phyloP scores from a whole-genome alignment of 139 green algal genomes.

The Gonium pectorale region DNA sequence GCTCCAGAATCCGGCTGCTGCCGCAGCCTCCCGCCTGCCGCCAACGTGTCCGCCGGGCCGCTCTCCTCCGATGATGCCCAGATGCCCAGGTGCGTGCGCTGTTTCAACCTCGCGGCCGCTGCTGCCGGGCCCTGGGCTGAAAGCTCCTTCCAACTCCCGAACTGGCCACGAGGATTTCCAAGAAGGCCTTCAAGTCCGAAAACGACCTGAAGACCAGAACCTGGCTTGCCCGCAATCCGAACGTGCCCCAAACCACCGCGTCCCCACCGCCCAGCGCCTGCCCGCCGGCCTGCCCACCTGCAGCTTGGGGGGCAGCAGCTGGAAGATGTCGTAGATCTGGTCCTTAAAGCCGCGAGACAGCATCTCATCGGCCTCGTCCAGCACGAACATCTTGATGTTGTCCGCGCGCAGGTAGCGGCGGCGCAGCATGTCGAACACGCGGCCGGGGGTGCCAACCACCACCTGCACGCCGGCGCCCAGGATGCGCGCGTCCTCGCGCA shows the following conservation, averaged over 20 bases:
- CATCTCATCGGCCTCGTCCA: constrained; percentile 99
- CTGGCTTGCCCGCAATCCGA: no score
- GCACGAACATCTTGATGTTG: constrained; percentile 95
- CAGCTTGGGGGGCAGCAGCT: constrained; percentile 97
- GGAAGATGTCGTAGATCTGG: constrained; percentile 99
- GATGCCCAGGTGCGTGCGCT: no score
- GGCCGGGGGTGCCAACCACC: constrained; percentile 97
- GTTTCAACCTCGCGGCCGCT: no score
- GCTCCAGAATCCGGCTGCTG: no score
- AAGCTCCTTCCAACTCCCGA: no score
- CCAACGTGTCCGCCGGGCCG: no score
- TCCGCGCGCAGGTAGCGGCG: constrained; percentile 91
- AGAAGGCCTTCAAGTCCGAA: no score
- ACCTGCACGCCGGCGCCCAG: constrained; percentile 87
- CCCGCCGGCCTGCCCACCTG: constrained; percentile 77
- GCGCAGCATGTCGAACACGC: constrained; percentile 99
- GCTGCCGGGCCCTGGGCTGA: no score
- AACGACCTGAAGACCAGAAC: no score
- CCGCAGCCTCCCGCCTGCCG: no score
- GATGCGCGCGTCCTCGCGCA: constrained; percentile 97
- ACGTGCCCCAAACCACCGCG: neutral
- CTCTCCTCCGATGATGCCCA: no score
- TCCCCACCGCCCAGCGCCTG: neutral
- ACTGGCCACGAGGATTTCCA: no score
- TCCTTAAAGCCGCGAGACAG: constrained; percentile 99